Percentiles rank a stretch among this genome's conserved stretches.
These are phyloP conservation scores for Daedaleopsis nitida DNA, from an alignment of 768 basidiomycete species.

Conservation along the genomic window DNA sequence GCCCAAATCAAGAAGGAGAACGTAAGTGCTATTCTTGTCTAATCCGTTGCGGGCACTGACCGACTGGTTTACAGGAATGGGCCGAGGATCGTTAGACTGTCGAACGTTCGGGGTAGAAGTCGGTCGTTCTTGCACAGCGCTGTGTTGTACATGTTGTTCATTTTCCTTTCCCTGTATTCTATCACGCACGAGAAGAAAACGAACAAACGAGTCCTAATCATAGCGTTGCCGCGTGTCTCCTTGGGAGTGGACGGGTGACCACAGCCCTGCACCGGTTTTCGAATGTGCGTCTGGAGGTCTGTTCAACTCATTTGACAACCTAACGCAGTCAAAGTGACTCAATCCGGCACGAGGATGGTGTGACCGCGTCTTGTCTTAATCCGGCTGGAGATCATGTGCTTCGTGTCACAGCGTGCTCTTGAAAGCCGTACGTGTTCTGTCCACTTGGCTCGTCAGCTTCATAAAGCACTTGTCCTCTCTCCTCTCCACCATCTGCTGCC, in stretches of 20 bases:
- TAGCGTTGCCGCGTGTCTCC: not conserved
- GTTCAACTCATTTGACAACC: too few species aligned
- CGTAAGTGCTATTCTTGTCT: slow-evolving; percentile 48
- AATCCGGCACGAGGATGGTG: not conserved
- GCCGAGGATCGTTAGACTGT: slow-evolving; percentile 77
- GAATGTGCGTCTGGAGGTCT: too few species aligned
- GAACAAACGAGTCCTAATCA: not conserved
- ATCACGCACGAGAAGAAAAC: slow-evolving; percentile 3
- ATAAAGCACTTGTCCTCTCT: not conserved
- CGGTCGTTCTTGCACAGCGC: slow-evolving; percentile 18
- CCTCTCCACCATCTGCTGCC: not conserved
- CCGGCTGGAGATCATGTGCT: slow-evolving; percentile 3
- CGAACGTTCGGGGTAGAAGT: slow-evolving; percentile 3
- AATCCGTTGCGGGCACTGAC: not conserved
- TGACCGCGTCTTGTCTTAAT: not conserved
- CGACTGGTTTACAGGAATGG: slow-evolving; percentile 67
- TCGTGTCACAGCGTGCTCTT: slow-evolving; percentile 15
- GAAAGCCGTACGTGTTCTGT: slow-evolving; percentile 3
- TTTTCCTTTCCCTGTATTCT: slow-evolving; percentile 17
- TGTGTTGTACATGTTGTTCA: slow-evolving; percentile 20
- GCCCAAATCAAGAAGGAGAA: slow-evolving; percentile 99
- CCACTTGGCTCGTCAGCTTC: not conserved
- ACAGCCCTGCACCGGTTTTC: not conserved
- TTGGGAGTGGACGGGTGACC: not conserved
- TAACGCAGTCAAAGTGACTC: not conserved